Percentiles rank a stretch among this genome's conserved stretches.
phyloP scores from a whole-genome alignment of 78 protist genomes.

The Dictyostelium intermedium region DNA sequence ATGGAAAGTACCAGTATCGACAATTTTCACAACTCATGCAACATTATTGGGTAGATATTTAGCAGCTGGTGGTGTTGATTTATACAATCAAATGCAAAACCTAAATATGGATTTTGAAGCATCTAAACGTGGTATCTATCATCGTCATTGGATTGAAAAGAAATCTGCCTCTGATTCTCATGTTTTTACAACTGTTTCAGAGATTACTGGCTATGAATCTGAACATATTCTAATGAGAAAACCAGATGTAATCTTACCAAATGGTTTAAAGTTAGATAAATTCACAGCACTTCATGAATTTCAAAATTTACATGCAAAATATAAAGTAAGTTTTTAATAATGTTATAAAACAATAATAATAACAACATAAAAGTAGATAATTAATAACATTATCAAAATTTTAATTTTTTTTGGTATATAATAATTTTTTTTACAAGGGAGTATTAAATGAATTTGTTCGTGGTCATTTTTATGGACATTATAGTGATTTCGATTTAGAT shows the following conservation, averaged over 20 bases:
- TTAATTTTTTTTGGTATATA: too few species aligned
- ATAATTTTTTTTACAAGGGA: neutral
- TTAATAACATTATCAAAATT: too few species aligned
- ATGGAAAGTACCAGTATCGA: conserved; percentile 77
- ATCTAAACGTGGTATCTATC: conserved; percentile 80
- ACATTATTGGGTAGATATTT: conserved; percentile 91
- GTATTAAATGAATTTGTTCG: conserved; percentile 81
- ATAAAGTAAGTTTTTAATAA: conserved; percentile 62
- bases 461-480: conserved; percentile 91
- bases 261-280: conserved; percentile 87
- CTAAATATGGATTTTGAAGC: conserved; percentile 88
- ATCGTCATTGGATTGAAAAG: conserved; percentile 88
- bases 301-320: conserved; percentile 87
- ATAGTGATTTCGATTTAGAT: conserved; percentile 86
- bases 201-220: conserved; percentile 89
- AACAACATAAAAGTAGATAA: too few species aligned
- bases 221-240: conserved; percentile 69
- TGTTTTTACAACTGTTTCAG: conserved; percentile 92
- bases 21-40: conserved; percentile 94
- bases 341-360: too few species aligned
- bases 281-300: conserved; percentile 89
- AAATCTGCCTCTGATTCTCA: conserved; percentile 85
- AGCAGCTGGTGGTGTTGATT: conserved; percentile 89
- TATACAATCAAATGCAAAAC: conserved; percentile 78
- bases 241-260: conserved; percentile 89